phyloP scores from a whole-genome alignment of 768 basidiomycete genomes.

The Paxillus rubicundulus region DNA sequence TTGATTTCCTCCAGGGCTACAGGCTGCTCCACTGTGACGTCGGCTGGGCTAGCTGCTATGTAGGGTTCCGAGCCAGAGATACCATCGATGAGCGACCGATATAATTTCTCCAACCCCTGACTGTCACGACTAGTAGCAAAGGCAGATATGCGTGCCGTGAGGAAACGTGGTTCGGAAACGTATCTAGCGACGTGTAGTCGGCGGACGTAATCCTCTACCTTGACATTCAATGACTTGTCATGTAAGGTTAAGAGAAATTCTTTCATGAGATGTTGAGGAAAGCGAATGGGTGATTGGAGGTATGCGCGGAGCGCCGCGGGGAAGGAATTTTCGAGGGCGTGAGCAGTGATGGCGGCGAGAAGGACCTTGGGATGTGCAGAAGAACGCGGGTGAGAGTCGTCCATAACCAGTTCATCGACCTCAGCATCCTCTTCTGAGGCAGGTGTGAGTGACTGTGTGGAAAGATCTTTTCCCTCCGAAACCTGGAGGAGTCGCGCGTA shows the following conservation, averaged over 20 bases:
- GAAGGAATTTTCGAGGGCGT: constrained; percentile 60
- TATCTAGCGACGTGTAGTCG: constrained; percentile 52
- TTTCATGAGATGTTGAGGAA: constrained; percentile 35
- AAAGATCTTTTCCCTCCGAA: constrained; percentile 15
- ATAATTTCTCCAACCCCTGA: constrained; percentile 44
- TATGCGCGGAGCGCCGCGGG: constrained; percentile 48
- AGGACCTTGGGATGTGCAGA: constrained; percentile 37
- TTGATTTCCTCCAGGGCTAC: constrained; percentile 53
- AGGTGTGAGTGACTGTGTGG: constrained; percentile 9
- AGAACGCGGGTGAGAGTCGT: constrained; percentile 13
- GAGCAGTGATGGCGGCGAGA: constrained; percentile 56
- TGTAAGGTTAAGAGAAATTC: constrained; percentile 41
- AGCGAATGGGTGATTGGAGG: constrained; percentile 36
- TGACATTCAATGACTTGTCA: constrained; percentile 37
- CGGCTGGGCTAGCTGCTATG: constrained; percentile 44
- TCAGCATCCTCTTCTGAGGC: constrained; percentile 16
- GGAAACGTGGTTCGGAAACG: constrained; percentile 46
- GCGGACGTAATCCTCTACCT: constrained; percentile 43
- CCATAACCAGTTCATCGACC: constrained; percentile 25
- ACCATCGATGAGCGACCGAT: constrained; percentile 49
- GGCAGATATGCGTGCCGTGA: constrained; percentile 50
- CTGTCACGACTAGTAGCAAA: constrained; percentile 38
- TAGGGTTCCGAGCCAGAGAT: constrained; percentile 52
- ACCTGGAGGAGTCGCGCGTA: constrained; percentile 39
- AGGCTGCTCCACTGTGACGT: constrained; percentile 37